Percentiles rank a stretch among this genome's conserved stretches.
These are phyloP conservation scores for Phytopythium ostracodes DNA, from an alignment of 352 stramenopile genomes.

Conservation along the genomic window DNA sequence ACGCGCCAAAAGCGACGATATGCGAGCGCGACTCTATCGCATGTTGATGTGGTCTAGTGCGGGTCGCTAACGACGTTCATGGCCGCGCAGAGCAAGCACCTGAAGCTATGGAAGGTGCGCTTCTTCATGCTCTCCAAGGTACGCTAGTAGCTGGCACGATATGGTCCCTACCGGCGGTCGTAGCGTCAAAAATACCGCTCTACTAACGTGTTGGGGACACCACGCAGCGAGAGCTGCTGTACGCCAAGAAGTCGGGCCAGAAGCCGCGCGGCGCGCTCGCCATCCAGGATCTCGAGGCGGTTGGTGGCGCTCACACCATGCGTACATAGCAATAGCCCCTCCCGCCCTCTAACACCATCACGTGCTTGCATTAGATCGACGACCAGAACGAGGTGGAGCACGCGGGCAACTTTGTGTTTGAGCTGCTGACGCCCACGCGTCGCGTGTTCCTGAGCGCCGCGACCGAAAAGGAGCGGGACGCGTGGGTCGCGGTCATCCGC, in stretches of 20 bases:
- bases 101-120: conserved; percentile 85
- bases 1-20: background rate
- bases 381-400: conserved; percentile 81
- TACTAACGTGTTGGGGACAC: too few species aligned
- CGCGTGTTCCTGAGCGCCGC: conserved; percentile 67
- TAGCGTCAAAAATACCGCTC: too few species aligned
- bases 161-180: background rate
- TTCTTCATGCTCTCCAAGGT: conserved; percentile 82
- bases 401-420: conserved; percentile 73
- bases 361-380: too few species aligned
- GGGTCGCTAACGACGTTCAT: background rate
- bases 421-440: conserved; percentile 44
- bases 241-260: conserved; percentile 82
- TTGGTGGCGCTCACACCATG: too few species aligned
- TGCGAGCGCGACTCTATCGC: too few species aligned
- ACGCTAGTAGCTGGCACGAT: conserved; percentile 5
- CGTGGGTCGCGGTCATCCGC: conserved; percentile 59
- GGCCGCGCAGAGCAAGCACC: conserved; percentile 61
- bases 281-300: conserved; percentile 58
- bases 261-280: conserved; percentile 45
- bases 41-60: too few species aligned
- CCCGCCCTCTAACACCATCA: too few species aligned
- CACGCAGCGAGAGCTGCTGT: conserved; percentile 60
- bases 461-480: conserved; percentile 68
- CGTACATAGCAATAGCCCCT: too few species aligned